Evolutionary conservation across 345 rosid genomes (phyloP).

Genomic region (Kandelia obovata): DNA sequence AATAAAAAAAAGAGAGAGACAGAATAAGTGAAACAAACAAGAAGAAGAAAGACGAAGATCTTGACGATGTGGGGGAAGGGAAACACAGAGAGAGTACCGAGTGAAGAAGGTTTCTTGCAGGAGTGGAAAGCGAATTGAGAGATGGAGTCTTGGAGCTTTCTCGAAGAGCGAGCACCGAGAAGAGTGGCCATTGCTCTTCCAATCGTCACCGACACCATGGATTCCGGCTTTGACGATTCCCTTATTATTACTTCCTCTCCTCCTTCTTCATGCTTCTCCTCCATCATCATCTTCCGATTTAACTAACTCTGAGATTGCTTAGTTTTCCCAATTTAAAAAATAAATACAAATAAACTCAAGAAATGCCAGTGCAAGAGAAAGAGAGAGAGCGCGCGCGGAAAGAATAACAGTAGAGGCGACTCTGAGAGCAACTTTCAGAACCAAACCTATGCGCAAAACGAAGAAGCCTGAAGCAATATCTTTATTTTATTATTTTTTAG

Average conservation of each 20-base stretch:
- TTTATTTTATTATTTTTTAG: too few relatives aligned
- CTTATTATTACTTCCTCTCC: conserved; percentile 37
- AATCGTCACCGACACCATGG: conserved; percentile 54
- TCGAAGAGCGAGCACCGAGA: conserved; percentile 63
- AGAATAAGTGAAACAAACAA: background rate
- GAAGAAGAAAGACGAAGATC: conserved; percentile 1
- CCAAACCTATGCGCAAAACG: too few relatives aligned
- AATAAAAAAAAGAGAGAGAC: too few relatives aligned
- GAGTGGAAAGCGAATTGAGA: conserved; percentile 45
- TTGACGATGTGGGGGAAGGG: background rate
- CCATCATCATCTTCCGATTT: background rate
- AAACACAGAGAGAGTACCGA: conserved; percentile 29
- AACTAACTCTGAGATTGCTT: too few relatives aligned
- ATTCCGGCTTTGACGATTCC: conserved; percentile 32
- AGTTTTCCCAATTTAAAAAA: too few relatives aligned
- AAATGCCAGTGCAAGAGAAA: too few relatives aligned
- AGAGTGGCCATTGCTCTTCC: conserved; percentile 60
- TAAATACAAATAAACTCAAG: too few relatives aligned
- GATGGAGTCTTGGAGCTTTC: conserved; percentile 55
- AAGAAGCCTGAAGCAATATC: too few relatives aligned
- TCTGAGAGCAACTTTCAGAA: too few relatives aligned
- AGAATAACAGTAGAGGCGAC: too few relatives aligned
- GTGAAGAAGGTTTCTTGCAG: conserved; percentile 25
- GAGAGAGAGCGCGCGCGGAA: too few relatives aligned
- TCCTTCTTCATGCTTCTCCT: conserved; percentile 31